A percentile compares a stretch with the other conserved stretches of the same genome.
phyloP scores from a whole-genome alignment of 257 asterid genomes.

The Henckelia pumila region DNA sequence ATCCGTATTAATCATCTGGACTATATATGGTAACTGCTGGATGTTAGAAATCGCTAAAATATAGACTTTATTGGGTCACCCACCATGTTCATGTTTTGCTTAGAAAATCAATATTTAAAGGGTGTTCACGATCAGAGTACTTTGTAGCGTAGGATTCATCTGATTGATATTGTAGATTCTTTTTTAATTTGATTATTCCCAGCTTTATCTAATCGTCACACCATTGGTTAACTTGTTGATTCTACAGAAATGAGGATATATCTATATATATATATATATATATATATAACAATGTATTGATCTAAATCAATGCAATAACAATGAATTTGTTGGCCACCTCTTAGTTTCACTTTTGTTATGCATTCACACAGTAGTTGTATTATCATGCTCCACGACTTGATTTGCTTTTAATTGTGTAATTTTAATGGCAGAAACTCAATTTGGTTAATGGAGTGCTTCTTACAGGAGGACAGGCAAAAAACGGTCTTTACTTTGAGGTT shows the following conservation, averaged over 20 bases:
- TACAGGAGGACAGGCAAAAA: slow-evolving; percentile 87
- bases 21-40: background rate
- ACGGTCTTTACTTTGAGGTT: slow-evolving; percentile 62
- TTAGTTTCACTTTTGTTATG: background rate
- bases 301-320: slow-evolving; percentile 11
- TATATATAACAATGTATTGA: no score
- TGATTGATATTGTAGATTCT: slow-evolving; percentile 16
- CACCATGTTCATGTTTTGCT: background rate
- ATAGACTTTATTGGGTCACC: background rate
- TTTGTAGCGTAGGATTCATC: background rate
- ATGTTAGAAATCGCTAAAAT: no score
- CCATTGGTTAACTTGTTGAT: slow-evolving; percentile 34
- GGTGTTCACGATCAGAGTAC: background rate
- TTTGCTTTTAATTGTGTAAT: slow-evolving; percentile 18
- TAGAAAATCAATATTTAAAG: background rate
- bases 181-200: slow-evolving; percentile 27
- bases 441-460: slow-evolving; percentile 88
- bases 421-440: slow-evolving; percentile 71
- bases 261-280: background rate
- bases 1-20: background rate
- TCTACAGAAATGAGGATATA: slow-evolving; percentile 34
- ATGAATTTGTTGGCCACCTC: slow-evolving; percentile 9
- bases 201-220: slow-evolving; percentile 24
- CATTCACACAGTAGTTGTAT: background rate
- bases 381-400: slow-evolving; percentile 11